Evolutionary conservation across 345 rosid species (phyloP), one percentile per base, ranked within the genome.

Genomic region (Luvunga scandens): DNA sequence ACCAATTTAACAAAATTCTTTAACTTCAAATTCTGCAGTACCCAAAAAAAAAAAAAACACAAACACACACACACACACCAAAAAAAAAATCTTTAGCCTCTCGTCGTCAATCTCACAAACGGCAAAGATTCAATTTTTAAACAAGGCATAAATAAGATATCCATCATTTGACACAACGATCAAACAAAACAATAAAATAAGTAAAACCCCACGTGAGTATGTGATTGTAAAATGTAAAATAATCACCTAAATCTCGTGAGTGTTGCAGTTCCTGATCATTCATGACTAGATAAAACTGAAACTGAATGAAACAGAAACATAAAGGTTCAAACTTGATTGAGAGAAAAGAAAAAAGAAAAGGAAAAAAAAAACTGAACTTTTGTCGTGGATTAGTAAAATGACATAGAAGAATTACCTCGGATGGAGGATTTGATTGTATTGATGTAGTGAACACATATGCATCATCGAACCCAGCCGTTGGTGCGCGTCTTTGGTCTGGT

Each of bases 391-490:
- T 7, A 24, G 8, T 21, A 21, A 36, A 66, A 66, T 1, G 38
- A 63, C 67, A 63, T 2, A 63, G 67, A 27, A 25, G 9, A 63
- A 28, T 63, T 28, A 63, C 67, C 67, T 63, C 38, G 67, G 16
- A 30, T 63, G 21, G 36, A 28, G 19, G 69, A 19, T 65, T 31
- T 33, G 69, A 33, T 65, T 33, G 42, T 19, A 65, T 24, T 42
- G 66, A 28, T 53, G 56, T 69, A 22, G 21, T 13, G 6, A 27
- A 5, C 16, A 61, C 77, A 31, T 62, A 36, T 5, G 57, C 5
- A 56, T 28, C 55, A 39, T 72, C 76, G 76, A 73, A 73, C 34
- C 77, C 66, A 60, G 67, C 55, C 12, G 61, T 13, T 9, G 39
- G 61, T 33, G 64, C 5, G 50, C 27, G 59, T 16, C 19, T 48